Percentiles rank a stretch among this genome's conserved stretches.
phyloP scores from a whole-genome alignment of 208 protist genomes.

The Acanthamoeba triangularis region DNA sequence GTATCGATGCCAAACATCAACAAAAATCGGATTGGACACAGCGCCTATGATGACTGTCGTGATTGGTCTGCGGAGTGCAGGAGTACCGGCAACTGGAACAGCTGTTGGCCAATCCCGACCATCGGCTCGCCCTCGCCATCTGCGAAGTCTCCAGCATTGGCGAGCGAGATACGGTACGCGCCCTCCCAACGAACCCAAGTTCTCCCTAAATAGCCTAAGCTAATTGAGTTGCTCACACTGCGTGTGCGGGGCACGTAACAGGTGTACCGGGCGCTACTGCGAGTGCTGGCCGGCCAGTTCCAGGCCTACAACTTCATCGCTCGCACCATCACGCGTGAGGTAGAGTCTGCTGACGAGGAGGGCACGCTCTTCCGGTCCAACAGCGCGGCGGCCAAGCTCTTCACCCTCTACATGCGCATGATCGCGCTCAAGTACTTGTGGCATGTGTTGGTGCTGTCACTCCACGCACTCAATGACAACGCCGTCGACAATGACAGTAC shows the following conservation, averaged over 20 bases:
- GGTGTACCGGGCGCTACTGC: background rate
- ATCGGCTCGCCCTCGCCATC: background rate
- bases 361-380: conserved; percentile 47
- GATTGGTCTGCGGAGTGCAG: background rate
- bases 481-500: background rate
- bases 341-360: background rate
- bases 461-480: conserved; percentile 57
- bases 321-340: background rate
- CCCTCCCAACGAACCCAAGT: background rate
- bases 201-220: background rate
- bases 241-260: background rate
- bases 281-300: background rate
- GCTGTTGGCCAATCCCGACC: background rate
- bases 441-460: conserved; percentile 7
- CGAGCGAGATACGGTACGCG: background rate
- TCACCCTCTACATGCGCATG: conserved; percentile 28
- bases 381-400: conserved; percentile 53
- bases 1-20: background rate
- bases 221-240: background rate
- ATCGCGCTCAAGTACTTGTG: conserved; percentile 27
- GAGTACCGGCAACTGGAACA: background rate
- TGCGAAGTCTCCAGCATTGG: background rate
- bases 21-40: background rate
- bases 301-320: background rate
- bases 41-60: background rate